Conservation (phyloP, 1,284 basidiomycete genomes). For the Rhodotorula mucilaginosa region DNA sequence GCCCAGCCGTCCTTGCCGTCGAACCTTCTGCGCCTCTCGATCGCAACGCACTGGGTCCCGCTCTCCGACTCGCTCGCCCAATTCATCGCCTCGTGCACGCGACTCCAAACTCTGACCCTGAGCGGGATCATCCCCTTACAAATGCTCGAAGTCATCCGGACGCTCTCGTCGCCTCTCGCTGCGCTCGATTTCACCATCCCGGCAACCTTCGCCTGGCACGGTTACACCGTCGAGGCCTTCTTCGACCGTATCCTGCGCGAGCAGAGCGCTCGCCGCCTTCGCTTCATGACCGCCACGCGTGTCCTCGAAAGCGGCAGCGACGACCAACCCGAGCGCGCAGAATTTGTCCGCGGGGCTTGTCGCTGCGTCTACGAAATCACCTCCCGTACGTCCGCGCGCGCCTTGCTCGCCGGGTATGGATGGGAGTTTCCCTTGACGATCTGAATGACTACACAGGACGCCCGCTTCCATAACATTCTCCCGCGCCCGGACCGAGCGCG, state of each 20-base stretch:
- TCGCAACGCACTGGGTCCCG: conserved; percentile 8
- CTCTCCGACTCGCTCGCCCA: conserved; percentile 4
- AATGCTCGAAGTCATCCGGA: neutral
- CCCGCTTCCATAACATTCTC: neutral
- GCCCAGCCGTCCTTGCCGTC: neutral
- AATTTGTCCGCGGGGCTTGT: neutral
- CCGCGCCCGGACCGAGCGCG: neutral
- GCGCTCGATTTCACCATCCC: conserved; percentile 17
- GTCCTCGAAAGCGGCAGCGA: conserved; percentile 3
- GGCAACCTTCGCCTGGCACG: neutral
- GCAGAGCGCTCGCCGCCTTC: neutral
- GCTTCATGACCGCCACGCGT: neutral
- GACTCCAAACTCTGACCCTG: conserved; percentile 2
- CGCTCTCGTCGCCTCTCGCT: neutral
- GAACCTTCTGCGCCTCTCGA: conserved; percentile 8
- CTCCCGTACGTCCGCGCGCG: neutral
- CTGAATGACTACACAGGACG: neutral
- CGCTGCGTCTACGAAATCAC: conserved; percentile 11
- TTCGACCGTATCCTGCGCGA: neutral
- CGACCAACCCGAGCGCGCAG: neutral
- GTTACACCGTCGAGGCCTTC: neutral
- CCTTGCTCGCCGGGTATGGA: neutral
- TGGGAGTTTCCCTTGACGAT: too few relatives aligned
- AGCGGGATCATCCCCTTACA: neutral
- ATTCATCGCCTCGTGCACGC: conserved; percentile 1